A percentile compares a stretch with the other conserved stretches of the same genome.
Evolutionary conservation across 2,329 filamentous ascomycete genomes (phyloP).

Genomic region (Phialophora tarda): DNA sequence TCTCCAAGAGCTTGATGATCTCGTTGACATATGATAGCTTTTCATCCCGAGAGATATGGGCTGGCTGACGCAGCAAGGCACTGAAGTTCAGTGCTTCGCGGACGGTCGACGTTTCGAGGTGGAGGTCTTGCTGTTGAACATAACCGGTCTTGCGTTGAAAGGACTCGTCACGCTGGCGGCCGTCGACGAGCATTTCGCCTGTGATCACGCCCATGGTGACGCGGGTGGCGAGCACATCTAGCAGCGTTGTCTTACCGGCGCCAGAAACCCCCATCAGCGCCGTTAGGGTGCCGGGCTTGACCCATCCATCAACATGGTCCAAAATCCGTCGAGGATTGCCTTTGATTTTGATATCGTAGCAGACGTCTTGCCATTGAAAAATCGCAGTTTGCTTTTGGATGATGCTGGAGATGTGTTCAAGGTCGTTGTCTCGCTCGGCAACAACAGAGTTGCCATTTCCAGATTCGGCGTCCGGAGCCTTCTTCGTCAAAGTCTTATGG

Average conservation of each 20-base stretch:
- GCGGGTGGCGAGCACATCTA: constrained; percentile 84
- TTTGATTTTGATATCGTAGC: constrained; percentile 84
- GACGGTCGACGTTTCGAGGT: constrained; percentile 82
- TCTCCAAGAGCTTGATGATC: constrained; percentile 87
- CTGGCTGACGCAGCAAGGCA: constrained; percentile 82
- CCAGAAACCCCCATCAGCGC: constrained; percentile 89
- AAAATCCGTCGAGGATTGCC: constrained; percentile 74
- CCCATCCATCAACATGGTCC: constrained; percentile 88
- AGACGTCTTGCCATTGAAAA: constrained; percentile 86
- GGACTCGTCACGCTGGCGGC: constrained; percentile 72
- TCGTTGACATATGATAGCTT: constrained; percentile 88
- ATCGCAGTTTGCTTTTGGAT: constrained; percentile 73
- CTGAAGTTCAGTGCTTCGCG: constrained; percentile 87
- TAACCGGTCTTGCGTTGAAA: constrained; percentile 95
- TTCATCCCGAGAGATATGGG: constrained; percentile 71
- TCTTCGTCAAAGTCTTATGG: constrained; percentile 4
- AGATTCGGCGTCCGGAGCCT: constrained; percentile 7
- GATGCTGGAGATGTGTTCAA: constrained; percentile 46
- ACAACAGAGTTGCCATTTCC: neutral
- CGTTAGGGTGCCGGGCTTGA: constrained; percentile 88
- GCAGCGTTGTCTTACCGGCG: constrained; percentile 90
- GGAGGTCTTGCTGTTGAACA: constrained; percentile 90
- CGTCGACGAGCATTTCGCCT: constrained; percentile 85
- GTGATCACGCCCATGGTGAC: constrained; percentile 87
- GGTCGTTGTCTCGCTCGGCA: neutral